These are phyloP conservation scores for Magnolia officinalis DNA, from an alignment of 164 flowering plant genomes.

Conservation along the genomic window DNA sequence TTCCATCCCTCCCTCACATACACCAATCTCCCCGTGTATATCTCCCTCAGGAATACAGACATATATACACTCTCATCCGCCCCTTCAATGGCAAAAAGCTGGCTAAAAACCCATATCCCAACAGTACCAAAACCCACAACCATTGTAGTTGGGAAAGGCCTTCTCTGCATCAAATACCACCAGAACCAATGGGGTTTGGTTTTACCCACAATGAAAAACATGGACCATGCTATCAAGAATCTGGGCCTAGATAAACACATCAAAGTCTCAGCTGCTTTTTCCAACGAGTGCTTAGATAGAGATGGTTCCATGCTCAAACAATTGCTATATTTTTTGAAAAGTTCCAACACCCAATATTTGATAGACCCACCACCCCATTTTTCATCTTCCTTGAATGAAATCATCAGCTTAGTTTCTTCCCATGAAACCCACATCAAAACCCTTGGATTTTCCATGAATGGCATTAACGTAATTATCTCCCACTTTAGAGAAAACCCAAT, in stretches of 20 bases:
- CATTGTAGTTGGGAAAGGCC: constrained; percentile 54
- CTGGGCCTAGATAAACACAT: constrained; percentile 74
- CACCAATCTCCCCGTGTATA: constrained; percentile 32
- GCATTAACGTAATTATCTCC: constrained; percentile 23
- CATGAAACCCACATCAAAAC: constrained; percentile 37
- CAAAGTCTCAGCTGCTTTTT: constrained; percentile 53
- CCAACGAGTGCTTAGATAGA: constrained; percentile 40
- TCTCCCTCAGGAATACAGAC: constrained; percentile 35
- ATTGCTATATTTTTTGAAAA: constrained; percentile 40
- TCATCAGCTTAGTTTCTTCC: constrained; percentile 22
- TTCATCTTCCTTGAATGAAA: constrained; percentile 22
- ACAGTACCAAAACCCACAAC: constrained; percentile 48
- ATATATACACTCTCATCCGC: constrained; percentile 50
- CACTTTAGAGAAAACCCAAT: constrained; percentile 23
- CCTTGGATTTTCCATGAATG: constrained; percentile 36
- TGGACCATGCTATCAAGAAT: constrained; percentile 54
- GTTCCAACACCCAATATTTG: constrained; percentile 50
- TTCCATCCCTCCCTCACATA: constrained; percentile 14
- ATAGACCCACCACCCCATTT: constrained; percentile 31
- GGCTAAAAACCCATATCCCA: constrained; percentile 60
- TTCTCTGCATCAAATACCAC: constrained; percentile 38
- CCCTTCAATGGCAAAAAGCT: constrained; percentile 57
- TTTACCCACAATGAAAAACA: constrained; percentile 52
- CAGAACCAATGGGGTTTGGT: constrained; percentile 34
- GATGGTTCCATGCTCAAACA: constrained; percentile 38